Conservation (phyloP, 495 filamentous ascomycete species). For the Aspergillus baeticus region DNA sequence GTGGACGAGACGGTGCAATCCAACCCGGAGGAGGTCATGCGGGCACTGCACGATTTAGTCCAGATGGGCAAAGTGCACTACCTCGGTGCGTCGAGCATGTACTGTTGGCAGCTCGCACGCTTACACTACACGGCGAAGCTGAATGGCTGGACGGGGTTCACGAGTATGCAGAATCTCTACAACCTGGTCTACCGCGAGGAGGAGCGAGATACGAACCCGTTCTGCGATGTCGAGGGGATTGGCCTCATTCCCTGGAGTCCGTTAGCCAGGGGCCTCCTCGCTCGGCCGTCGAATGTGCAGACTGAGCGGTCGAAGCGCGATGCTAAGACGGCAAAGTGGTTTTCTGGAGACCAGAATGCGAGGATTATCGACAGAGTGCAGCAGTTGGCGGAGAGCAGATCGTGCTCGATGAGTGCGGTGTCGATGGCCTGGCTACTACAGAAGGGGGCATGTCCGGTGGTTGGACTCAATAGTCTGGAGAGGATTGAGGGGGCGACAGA, state of each 20-base stretch:
- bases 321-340: neutral
- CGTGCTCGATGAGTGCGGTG: slow-evolving; percentile 56
- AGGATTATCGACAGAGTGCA: slow-evolving; percentile 56
- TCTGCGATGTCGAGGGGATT: slow-evolving; percentile 66
- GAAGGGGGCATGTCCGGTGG: slow-evolving; percentile 52
- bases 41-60: slow-evolving; percentile 67
- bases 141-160: slow-evolving; percentile 67
- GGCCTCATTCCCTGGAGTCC: slow-evolving; percentile 67
- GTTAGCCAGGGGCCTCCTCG: slow-evolving; percentile 51
- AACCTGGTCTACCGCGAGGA: slow-evolving; percentile 71
- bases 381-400: slow-evolving; percentile 57
- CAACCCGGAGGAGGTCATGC: slow-evolving; percentile 69
- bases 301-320: slow-evolving; percentile 15
- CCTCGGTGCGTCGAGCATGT: slow-evolving; percentile 53
- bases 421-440: slow-evolving; percentile 60
- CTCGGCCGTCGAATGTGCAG: slow-evolving; percentile 35
- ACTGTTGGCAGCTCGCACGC: slow-evolving; percentile 40
- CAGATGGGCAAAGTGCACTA: slow-evolving; percentile 63
- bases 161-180: slow-evolving; percentile 69
- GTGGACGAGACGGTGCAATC: slow-evolving; percentile 41
- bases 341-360: slow-evolving; percentile 21
- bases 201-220: slow-evolving; percentile 70
- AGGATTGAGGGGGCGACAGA: slow-evolving; percentile 56
- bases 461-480: slow-evolving; percentile 56
- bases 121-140: slow-evolving; percentile 43